Evolutionary conservation across 805 yeast genomes (phyloP).

Genomic region (Hanseniaspora lachancei): DNA sequence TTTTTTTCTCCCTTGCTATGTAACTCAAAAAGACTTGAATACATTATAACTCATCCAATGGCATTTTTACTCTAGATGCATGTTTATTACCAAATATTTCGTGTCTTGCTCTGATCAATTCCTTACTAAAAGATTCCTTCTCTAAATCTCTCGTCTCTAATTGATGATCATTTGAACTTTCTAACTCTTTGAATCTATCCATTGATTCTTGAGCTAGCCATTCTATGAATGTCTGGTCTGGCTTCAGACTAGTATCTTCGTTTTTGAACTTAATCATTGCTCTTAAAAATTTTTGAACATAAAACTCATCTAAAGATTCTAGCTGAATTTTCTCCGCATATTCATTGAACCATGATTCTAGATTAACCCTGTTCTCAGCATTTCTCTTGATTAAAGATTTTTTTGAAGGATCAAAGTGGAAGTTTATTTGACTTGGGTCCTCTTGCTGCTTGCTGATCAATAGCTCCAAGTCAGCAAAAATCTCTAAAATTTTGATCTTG

Average conservation of each 20-base stretch:
- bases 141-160: slow-evolving; percentile 24
- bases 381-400: slow-evolving; percentile 13
- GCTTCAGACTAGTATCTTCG: slow-evolving; percentile 24
- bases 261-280: slow-evolving; percentile 28
- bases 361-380: slow-evolving; percentile 2
- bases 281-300: slow-evolving; percentile 33
- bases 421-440: slow-evolving; percentile 11
- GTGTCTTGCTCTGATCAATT: slow-evolving; percentile 42
- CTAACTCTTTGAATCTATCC: slow-evolving; percentile 19
- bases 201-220: slow-evolving; percentile 48
- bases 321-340: slow-evolving; percentile 21
- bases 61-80: slow-evolving; percentile 47
- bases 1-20: background rate
- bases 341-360: slow-evolving; percentile 23
- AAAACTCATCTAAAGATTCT: slow-evolving; percentile 27
- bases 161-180: slow-evolving; percentile 15
- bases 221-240: slow-evolving; percentile 35
- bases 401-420: slow-evolving; percentile 6
- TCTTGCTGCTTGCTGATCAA: background rate
- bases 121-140: slow-evolving; percentile 28
- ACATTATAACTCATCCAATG: slow-evolving; percentile 36
- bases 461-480: slow-evolving; percentile 17
- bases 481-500: slow-evolving; percentile 23
- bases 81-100: slow-evolving; percentile 64
- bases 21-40: background rate